Evolutionary conservation across 2,329 filamentous ascomycete genomes (phyloP), one percentile per base, ranked within the genome.

Genomic region (Penicillium griseofulvum): DNA sequence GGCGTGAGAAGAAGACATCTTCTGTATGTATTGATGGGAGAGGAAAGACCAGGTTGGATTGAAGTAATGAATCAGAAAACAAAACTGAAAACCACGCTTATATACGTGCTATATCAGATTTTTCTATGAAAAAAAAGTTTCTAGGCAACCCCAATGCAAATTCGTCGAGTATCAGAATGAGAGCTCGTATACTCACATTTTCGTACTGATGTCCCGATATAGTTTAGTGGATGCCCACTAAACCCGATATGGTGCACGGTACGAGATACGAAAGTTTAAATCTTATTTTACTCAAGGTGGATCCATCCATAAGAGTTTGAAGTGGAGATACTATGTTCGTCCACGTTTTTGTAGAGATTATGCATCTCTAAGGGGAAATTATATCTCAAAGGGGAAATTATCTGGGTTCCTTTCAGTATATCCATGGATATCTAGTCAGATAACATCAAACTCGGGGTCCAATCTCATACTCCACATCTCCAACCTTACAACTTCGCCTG

Each of bases 401-500:
- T 2, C 10, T 14, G n/a, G n/a, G n/a, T 31, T 11, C 9, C 7
- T 31, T 31, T 11, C n/a, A 31, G 5, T 5, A 14, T 12, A 11
- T 29, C 12, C 17, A 24, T 36, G 16, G 19, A 17, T 36, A 53
- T 22, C 22, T 17, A 31, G 5, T 22, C 17, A 8, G n/a, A 44
- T 19, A 31, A 5, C 12, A 22, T 22, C 22, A 22, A 4, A 22
- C 2, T 11, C 5, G 6, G 8, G 29, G 29, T 31, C 29, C 11
- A 31, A 31, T 31, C 29, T 22, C 22, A 22, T 31, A 31, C 29
- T 31, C 29, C 29, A 31, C 22, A 31, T 31, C 29, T 31, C 26
- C 10, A 28, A 17, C 16, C 11, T 19, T 50, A 74, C 54, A 75
- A 41, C 48, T 66, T 74, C 29, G 69, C 65, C 54, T 66, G 58